Base-by-base conservation (phyloP, 345 rosid species). In the Gossypium australe region DNA sequence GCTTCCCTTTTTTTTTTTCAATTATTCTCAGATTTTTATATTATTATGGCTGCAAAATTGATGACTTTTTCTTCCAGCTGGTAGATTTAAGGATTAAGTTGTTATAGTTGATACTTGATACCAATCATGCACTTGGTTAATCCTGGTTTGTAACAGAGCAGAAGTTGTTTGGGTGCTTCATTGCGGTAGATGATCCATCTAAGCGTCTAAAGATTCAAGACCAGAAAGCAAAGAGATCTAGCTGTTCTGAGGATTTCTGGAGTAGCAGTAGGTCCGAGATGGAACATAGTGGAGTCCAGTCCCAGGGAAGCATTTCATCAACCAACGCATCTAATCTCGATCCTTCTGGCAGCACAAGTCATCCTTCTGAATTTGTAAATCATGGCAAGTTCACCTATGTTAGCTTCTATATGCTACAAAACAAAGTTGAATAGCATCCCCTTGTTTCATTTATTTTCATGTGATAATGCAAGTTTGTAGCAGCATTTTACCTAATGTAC, bases 111-210 rank as follows among this genome's bases (percentile, higher is more conserved):
- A 4, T 59, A 24, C 34, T 57, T 51, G 76, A 73, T 77, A 55
- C 80, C 84, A 73, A 81, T 85, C 83, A 71, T 75, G 67, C 76
- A 73, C 43, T 67, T 72, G 84, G 80, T 77, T 22, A 67, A 73
- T 75, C 85, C 87, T 85, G 79, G 81, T 88, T 87, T 90, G 89
- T 75, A 87, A 89, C 98, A 94, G 98, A 84, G 88, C 91, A 87
- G 98, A 88, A 90, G 94, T 87, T 94, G 97, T 88, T 90, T 81
- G 93, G 94, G 84, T 85, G 97, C 90, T 87, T 82, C 80, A 73
- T 79, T 29, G 79, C 84, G 41, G 86, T 78, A 58, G 89, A 86
- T 77, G 86, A 84, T 77, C 85, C 87, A 29, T 76, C 93, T 67
- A 86, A 86, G 76, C 82, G 89, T 52, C 70, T 82, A 77, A 82